Conservation (phyloP, 1,139 yeast genomes). For the Yamadazyma kanchanaburiensis region DNA sequence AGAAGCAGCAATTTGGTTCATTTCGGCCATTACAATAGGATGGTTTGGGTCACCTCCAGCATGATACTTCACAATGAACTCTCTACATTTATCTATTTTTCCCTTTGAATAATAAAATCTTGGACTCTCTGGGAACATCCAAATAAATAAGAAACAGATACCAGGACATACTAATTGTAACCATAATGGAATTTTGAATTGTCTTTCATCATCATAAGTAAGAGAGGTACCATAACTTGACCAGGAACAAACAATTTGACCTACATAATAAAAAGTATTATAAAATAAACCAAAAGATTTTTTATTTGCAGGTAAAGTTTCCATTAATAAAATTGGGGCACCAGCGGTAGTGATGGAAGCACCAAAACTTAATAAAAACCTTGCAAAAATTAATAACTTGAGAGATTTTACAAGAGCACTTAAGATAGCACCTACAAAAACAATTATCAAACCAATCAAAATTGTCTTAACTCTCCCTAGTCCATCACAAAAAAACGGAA, state of each 20-base stretch:
- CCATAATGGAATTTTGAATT: conserved; percentile 14
- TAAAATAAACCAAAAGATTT: conserved; percentile 14
- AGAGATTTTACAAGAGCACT: conserved; percentile 17
- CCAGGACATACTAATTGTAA: too few species aligned
- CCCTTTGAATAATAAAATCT: conserved; percentile 45
- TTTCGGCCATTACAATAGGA: too few species aligned
- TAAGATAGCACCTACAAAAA: conserved; percentile 18
- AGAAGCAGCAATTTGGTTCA: too few species aligned
- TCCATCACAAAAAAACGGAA: too few species aligned
- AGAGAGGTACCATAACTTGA: conserved; percentile 16
- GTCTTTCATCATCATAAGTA: conserved; percentile 9
- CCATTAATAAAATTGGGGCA: conserved; percentile 18
- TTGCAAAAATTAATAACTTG: too few species aligned
- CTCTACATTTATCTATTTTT: conserved; percentile 32
- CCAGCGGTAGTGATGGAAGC: conserved; percentile 10
- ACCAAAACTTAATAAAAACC: too few species aligned
- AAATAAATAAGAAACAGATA: conserved; percentile 10
- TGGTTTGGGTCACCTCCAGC: too few species aligned
- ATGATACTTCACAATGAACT: too few species aligned
- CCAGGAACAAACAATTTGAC: conserved; percentile 17
- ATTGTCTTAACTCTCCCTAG: too few species aligned
- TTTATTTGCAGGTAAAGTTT: conserved; percentile 18
- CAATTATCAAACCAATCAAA: too few species aligned
- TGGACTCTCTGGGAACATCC: conserved; percentile 57
- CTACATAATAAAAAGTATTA: conserved; percentile 18